Evolutionary conservation across 495 filamentous ascomycete species (phyloP), one percentile per base, ranked within the genome.

Genomic region (Thermothielavioides terrestris): DNA sequence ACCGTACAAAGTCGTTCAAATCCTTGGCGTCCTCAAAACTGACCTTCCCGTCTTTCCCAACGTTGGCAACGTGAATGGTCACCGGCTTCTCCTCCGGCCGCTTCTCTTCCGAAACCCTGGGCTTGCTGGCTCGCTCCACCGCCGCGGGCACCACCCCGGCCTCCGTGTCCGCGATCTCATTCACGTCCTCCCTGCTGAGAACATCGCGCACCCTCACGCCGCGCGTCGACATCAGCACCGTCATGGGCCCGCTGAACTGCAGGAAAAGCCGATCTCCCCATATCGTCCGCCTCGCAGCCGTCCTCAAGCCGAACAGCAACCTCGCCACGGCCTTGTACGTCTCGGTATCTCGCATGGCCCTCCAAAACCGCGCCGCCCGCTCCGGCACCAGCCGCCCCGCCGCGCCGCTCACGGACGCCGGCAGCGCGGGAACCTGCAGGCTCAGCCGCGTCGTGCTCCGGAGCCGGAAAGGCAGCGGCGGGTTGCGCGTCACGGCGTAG

Each of bases 201-300:
- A 86, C 77, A 57, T 98, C 92, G 38, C 79, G 78, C 17, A 94
- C 67, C 1, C 84, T 70, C 9, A 84, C 76, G 6, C 82, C 87
- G 17, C 90, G 81, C 21, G 87, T 89, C 58, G 94, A 92, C 57
- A 98, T 67, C 20, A 97, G 72, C 28, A 98, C 75, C 4, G 83
- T 95, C 2, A 77, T 79, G 18, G 92, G 92, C 0, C 92, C 92
- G 21, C 83, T 76, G 58, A 98, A 95, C 57, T 86, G 83, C 20
- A 97, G 70, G 61, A 97, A 97, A 12, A 96, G 72, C 54, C 91
- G 70, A 64, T 98, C 92, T 25, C 92, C 92, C 88, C 87, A 95
- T n/a, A 98, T 85, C 3, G 83, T 83, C 59, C 84, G 73, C 46
- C 90, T 76, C 26, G 79, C 73, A 66, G 85, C 84, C 1, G 87